Evolutionary conservation across 352 stramenopile genomes (phyloP).

Genomic region (Pythium diclinum): DNA sequence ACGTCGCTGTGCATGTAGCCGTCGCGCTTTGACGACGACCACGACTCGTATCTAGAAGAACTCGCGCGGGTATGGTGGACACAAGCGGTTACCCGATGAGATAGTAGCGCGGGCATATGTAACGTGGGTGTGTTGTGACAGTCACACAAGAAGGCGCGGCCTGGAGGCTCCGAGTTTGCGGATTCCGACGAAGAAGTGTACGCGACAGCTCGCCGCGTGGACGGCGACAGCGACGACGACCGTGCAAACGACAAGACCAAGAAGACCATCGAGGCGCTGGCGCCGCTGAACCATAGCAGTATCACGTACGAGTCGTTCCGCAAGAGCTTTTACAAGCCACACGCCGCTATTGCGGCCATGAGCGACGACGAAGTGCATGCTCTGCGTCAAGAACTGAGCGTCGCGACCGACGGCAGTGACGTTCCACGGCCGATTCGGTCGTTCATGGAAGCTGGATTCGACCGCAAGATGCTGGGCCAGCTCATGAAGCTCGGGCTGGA

Average conservation of each 20-base stretch:
- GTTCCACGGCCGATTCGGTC: slow-evolving; percentile 66
- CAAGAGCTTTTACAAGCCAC: slow-evolving; percentile 67
- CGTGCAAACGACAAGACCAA: slow-evolving; percentile 27
- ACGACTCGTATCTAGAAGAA: slow-evolving; percentile 31
- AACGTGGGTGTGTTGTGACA: slow-evolving; percentile 15
- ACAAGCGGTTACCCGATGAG: neutral
- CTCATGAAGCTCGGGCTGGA: slow-evolving; percentile 74
- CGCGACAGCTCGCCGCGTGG: slow-evolving; percentile 45
- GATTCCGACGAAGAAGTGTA: slow-evolving; percentile 84
- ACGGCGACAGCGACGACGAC: slow-evolving; percentile 31
- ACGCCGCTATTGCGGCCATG: slow-evolving; percentile 41
- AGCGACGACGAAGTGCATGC: slow-evolving; percentile 34
- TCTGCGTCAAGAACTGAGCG: slow-evolving; percentile 44
- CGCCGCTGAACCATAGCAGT: slow-evolving; percentile 59
- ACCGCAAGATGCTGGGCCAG: slow-evolving; percentile 59
- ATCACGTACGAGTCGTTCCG: slow-evolving; percentile 83
- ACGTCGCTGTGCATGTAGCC: slow-evolving; percentile 12
- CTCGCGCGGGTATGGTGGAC: slow-evolving; percentile 29
- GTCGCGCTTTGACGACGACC: slow-evolving; percentile 27
- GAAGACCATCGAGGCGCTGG: slow-evolving; percentile 72
- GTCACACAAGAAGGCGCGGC: slow-evolving; percentile 39
- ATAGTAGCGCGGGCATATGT: neutral
- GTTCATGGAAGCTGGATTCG: slow-evolving; percentile 72
- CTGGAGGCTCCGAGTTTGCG: slow-evolving; percentile 11
- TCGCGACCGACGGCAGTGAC: slow-evolving; percentile 46